These are phyloP conservation scores for Ophiostoma sp. DNA, from an alignment of 2,329 filamentous ascomycete genomes.

Conservation along the genomic window DNA sequence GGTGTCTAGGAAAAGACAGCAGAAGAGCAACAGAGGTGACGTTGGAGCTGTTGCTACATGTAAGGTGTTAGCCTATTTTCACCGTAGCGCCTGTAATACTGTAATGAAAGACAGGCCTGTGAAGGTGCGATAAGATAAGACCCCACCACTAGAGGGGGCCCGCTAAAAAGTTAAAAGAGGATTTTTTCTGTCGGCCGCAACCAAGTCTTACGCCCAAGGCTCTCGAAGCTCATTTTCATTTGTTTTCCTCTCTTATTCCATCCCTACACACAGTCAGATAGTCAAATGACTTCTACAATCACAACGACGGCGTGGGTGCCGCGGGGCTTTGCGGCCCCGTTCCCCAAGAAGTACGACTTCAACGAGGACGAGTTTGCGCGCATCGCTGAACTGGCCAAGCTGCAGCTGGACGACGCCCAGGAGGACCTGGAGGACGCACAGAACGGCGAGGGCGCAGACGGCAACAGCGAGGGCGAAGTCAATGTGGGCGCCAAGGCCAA, in stretches of 20 bases:
- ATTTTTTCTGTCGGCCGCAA: conserved; percentile 27
- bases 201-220: neutral
- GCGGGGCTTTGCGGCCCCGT: conserved; percentile 68
- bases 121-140: conserved; percentile 36
- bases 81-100: neutral
- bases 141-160: conserved; percentile 29
- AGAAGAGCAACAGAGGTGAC: neutral
- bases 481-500: conserved; percentile 26
- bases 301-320: conserved; percentile 72
- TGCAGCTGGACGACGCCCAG: conserved; percentile 86
- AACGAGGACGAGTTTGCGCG: conserved; percentile 71
- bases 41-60: neutral
- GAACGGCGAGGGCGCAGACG: conserved; percentile 24
- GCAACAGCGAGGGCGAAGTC: conserved; percentile 25
- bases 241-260: neutral
- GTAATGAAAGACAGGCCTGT: neutral
- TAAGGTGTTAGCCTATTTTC: conserved; percentile 1
- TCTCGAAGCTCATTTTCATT: neutral
- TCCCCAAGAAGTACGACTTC: conserved; percentile 68
- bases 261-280: neutral
- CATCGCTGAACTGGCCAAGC: conserved; percentile 67
- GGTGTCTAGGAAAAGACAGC: neutral
- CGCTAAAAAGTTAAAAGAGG: conserved; percentile 35
- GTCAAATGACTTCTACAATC: conserved; percentile 47
- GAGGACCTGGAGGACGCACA: conserved; percentile 74